Conservation (phyloP, 306 rosid genomes). For the apple (Malus domestica) region DNA sequence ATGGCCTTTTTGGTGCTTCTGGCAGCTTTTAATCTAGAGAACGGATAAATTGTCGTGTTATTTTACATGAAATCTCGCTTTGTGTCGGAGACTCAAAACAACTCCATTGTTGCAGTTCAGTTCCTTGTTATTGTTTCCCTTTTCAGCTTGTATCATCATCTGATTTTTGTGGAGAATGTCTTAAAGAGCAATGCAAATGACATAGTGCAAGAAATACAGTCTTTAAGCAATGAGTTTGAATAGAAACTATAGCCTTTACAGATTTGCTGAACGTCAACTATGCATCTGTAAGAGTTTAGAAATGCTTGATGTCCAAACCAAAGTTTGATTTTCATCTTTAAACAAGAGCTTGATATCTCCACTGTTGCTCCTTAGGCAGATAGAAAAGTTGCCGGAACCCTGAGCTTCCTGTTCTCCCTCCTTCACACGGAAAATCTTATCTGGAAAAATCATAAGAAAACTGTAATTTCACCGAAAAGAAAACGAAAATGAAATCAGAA, state of each 20-base stretch:
- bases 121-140: not conserved
- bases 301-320: constrained; percentile 15
- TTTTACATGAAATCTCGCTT: not conserved
- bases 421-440: constrained; percentile 15
- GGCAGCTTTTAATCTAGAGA: not conserved
- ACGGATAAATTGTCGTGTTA: not conserved
- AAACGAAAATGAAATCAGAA: not conserved
- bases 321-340: constrained; percentile 12
- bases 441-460: not conserved
- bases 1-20: not conserved
- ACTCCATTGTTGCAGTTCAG: not conserved
- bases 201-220: not conserved
- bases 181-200: not conserved
- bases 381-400: constrained; percentile 3
- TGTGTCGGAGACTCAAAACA: not conserved
- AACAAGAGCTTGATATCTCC: constrained; percentile 20
- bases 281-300: constrained; percentile 12
- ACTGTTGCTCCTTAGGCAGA: constrained; percentile 2
- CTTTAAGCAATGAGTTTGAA: not conserved
- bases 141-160: too few relatives aligned
- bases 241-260: not conserved
- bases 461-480: not conserved
- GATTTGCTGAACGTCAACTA: not conserved
- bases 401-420: constrained; percentile 9
- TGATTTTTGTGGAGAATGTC: not conserved